These are phyloP conservation scores for Groenewaldozyma tartarivorans DNA, from an alignment of 805 yeast genomes.

Conservation along the genomic window DNA sequence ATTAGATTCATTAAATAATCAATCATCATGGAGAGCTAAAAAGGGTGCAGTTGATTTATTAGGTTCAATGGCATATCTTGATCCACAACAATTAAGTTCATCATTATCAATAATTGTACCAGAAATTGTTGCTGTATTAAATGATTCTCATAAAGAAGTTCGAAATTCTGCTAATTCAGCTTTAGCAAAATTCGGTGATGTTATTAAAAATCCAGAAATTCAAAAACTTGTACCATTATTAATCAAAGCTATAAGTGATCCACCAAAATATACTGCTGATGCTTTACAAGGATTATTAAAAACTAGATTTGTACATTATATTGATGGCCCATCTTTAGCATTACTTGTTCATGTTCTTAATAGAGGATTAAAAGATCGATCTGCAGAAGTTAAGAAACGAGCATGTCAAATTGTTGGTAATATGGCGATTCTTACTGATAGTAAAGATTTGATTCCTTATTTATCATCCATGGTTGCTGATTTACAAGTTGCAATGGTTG, in stretches of 20 bases:
- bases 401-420: conserved; percentile 98
- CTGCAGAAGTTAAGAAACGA: conserved; percentile 85
- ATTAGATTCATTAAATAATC: conserved; percentile 68
- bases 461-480: conserved; percentile 68
- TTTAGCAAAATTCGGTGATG: conserved; percentile 88
- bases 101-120: conserved; percentile 89
- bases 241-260: conserved; percentile 91
- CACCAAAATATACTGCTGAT: conserved; percentile 77
- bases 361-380: conserved; percentile 89
- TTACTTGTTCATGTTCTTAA: conserved; percentile 88
- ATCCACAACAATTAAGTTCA: conserved; percentile 85
- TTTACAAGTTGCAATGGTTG: conserved; percentile 91
- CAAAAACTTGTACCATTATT: conserved; percentile 81
- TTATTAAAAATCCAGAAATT: conserved; percentile 93
- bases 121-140: conserved; percentile 88
- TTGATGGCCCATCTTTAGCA: conserved; percentile 96
- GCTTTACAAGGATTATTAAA: conserved; percentile 79
- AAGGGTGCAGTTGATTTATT: conserved; percentile 92
- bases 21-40: conserved; percentile 87
- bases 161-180: conserved; percentile 90
- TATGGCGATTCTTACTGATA: conserved; percentile 92
- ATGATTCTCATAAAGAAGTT: conserved; percentile 94
- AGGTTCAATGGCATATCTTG: conserved; percentile 97
- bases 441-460: conserved; percentile 78
- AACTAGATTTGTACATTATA: conserved; percentile 93